These are phyloP conservation scores for Gracilaria vermiculophylla DNA, from an alignment of 23 red algal genomes.

Conservation along the genomic window DNA sequence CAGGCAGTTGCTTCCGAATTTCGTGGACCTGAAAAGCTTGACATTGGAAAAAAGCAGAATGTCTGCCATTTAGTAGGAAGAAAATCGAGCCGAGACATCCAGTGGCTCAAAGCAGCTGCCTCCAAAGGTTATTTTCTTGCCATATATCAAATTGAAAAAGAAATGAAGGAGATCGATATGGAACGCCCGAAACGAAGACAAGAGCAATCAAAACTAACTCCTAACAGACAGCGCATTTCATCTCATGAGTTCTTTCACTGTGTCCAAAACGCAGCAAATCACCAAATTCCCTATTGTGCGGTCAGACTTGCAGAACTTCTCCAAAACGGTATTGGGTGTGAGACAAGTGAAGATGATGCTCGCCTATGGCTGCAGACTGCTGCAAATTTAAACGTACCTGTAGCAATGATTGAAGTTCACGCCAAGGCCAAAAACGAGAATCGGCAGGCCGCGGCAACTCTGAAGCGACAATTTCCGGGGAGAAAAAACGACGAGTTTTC, in stretches of 20 bases:
- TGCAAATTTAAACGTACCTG: conserved; percentile 23
- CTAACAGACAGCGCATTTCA: neutral
- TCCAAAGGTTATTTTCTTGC: conserved; percentile 11
- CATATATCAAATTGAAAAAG: conserved; percentile 7
- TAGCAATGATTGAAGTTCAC: conserved; percentile 1
- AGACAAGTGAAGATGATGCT: conserved; percentile 12
- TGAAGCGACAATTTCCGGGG: neutral
- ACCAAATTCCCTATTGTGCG: conserved; percentile 4
- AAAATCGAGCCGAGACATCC: neutral
- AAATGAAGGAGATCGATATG: neutral
- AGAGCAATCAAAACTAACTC: neutral
- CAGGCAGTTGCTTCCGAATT: neutral
- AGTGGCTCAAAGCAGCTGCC: neutral
- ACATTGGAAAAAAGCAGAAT: neutral
- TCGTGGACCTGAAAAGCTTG: neutral
- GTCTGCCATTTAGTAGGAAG: neutral
- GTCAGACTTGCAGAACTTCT: conserved; percentile 17
- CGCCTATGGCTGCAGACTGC: neutral
- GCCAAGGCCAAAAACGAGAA: neutral
- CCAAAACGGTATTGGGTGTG: conserved; percentile 1
- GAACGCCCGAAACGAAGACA: neutral
- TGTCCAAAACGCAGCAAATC: conserved; percentile 18
- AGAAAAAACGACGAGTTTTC: neutral
- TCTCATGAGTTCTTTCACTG: conserved; percentile 5
- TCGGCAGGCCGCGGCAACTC: neutral